Conservation (phyloP, 306 rosid species). For the Hylodesmum podocarpum region DNA sequence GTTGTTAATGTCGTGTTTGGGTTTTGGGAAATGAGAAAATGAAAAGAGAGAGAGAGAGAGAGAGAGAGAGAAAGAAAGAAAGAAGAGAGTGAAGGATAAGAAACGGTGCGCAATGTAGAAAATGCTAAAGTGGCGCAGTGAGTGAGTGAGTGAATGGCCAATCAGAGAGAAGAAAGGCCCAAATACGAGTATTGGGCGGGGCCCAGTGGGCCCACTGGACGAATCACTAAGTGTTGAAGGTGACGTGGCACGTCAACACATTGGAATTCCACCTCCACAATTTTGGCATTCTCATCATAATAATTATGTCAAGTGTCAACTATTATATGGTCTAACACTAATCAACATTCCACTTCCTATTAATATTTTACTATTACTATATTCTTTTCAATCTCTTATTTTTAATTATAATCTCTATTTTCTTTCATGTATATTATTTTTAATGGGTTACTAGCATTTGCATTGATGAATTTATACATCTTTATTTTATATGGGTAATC, state of each 20-base stretch:
- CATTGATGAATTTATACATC: no score
- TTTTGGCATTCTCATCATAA: constrained; percentile 5
- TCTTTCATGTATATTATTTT: no score
- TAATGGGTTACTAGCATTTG: no score
- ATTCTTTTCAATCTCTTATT: not conserved
- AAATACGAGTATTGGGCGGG: constrained; percentile 51
- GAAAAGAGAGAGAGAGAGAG: not conserved
- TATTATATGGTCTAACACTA: not conserved
- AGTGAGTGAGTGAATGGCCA: constrained; percentile 33
- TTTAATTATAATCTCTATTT: no score
- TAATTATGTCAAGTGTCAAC: constrained; percentile 11
- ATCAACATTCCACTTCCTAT: not conserved
- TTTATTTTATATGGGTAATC: no score
- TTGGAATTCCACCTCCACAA: constrained; percentile 7
- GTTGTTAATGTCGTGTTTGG: not conserved
- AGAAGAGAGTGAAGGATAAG: constrained; percentile 47
- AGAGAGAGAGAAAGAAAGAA: not conserved
- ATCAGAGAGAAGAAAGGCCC: constrained; percentile 43
- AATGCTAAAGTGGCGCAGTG: constrained; percentile 41
- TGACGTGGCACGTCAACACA: constrained; percentile 27
- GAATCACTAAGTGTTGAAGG: constrained; percentile 8
- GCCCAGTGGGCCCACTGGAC: no score
- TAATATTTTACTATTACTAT: not conserved
- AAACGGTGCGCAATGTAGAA: constrained; percentile 44
- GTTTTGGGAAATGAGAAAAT: not conserved